Evolutionary conservation across 495 filamentous ascomycete genomes (phyloP).

Genomic region (Podospora comata): DNA sequence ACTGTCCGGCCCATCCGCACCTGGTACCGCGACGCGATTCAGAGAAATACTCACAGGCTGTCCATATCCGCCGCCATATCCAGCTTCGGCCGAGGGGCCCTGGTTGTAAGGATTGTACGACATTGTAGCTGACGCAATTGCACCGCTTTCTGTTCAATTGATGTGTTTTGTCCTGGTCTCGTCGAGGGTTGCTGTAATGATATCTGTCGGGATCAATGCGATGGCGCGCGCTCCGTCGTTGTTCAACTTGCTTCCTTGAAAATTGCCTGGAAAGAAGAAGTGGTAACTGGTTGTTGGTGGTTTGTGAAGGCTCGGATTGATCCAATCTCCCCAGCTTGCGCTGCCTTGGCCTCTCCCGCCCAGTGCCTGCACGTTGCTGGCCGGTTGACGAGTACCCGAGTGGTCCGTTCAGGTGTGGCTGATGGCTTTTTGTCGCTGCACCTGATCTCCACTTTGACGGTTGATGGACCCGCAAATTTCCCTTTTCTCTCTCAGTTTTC

Average conservation of each 20-base stretch:
- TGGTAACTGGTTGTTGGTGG: neutral
- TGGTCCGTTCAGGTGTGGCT: neutral
- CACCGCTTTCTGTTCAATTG: constrained; percentile 16
- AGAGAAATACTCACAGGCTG: constrained; percentile 27
- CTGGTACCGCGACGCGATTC: neutral
- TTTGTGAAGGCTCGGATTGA: constrained; percentile 1
- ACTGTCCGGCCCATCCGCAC: neutral
- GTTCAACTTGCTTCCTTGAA: neutral
- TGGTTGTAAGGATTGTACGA: constrained; percentile 48
- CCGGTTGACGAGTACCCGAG: neutral
- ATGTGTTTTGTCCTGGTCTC: constrained; percentile 7
- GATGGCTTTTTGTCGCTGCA: neutral
- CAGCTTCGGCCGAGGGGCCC: constrained; percentile 43
- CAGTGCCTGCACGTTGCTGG: neutral
- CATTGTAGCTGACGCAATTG: constrained; percentile 35
- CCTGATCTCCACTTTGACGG: neutral
- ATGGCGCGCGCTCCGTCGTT: neutral
- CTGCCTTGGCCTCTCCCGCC: neutral
- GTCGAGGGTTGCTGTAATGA: constrained; percentile 3
- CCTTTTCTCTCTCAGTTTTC: constrained; percentile 2
- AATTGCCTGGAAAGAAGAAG: neutral
- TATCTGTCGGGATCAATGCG: neutral
- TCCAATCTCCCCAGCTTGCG: neutral
- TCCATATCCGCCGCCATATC: constrained; percentile 40
- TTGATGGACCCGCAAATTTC: constrained; percentile 11